Conservation (phyloP, 2,329 filamentous ascomycete species). For the Chrysoporthe deuterocubensis region DNA sequence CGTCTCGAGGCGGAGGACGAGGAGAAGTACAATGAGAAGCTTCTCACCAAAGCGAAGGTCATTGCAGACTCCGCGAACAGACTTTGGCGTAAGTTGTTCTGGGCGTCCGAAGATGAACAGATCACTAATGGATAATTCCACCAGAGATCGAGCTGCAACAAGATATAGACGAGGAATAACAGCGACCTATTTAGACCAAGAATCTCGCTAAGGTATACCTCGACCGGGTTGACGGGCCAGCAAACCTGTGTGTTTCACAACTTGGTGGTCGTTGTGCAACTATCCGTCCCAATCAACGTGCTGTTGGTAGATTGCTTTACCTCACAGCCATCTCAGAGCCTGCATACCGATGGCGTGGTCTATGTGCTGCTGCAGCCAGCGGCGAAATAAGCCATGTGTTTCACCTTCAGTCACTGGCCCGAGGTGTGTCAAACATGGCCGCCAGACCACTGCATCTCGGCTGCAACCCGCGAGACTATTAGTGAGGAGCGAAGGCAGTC, state of each 20-base stretch:
- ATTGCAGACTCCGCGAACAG: constrained; percentile 72
- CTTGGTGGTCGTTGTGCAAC: neutral
- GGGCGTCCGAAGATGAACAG: constrained; percentile 1
- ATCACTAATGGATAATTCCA: constrained; percentile 28
- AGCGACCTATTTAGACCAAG: too few relatives aligned
- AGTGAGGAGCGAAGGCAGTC: neutral
- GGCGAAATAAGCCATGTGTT: constrained; percentile 11
- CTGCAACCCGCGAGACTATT: neutral
- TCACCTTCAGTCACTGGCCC: constrained; percentile 15
- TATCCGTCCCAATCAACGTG: neutral
- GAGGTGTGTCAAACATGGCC: constrained; percentile 7
- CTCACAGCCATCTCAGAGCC: neutral
- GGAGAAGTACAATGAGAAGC: constrained; percentile 64
- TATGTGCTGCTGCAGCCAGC: neutral
- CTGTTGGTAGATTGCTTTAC: neutral
- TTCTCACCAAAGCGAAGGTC: constrained; percentile 67
- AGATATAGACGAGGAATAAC: constrained; percentile 51
- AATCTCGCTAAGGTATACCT: neutral
- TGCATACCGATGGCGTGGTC: constrained; percentile 3
- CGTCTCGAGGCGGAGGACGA: constrained; percentile 60
- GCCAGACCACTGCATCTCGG: neutral
- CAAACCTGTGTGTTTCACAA: neutral
- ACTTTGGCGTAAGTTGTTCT: constrained; percentile 63
- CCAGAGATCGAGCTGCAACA: constrained; percentile 56
- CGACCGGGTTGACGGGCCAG: neutral